A percentile compares a stretch with the other conserved stretches of the same genome.
Conservation (phyloP, 2,329 filamentous ascomycete species). For the Volutella citrinella region DNA sequence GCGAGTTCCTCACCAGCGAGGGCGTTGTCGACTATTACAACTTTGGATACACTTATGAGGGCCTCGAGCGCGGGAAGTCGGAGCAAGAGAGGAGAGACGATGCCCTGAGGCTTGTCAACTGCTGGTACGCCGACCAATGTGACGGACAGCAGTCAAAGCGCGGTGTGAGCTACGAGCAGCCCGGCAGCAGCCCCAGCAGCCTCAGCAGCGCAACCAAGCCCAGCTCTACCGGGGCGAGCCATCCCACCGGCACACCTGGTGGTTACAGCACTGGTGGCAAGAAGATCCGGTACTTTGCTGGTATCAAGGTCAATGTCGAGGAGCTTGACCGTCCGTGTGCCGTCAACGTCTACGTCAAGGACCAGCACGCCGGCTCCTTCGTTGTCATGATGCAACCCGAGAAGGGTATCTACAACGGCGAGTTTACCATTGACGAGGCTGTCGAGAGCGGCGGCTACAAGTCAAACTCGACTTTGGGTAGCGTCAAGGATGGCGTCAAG, state of each 20-base stretch:
- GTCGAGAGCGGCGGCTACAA: slow-evolving; percentile 49
- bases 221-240: too few species aligned
- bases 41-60: slow-evolving; percentile 40
- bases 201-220: too few species aligned
- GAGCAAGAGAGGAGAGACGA: slow-evolving; percentile 27
- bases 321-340: slow-evolving; percentile 35
- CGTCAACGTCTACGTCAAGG: slow-evolving; percentile 32
- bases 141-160: too few species aligned
- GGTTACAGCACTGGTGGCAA: slow-evolving; percentile 12
- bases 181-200: too few species aligned
- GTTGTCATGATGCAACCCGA: slow-evolving; percentile 36
- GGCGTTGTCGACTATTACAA: slow-evolving; percentile 29
- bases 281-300: slow-evolving; percentile 33
- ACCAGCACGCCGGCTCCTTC: slow-evolving; percentile 30
- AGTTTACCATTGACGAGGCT: slow-evolving; percentile 52
- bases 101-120: slow-evolving; percentile 32
- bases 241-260: too few species aligned
- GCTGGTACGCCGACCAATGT: slow-evolving; percentile 27
- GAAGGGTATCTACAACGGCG: slow-evolving; percentile 29
- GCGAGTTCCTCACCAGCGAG: slow-evolving; percentile 40
- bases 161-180: too few species aligned
- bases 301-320: slow-evolving; percentile 31
- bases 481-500: slow-evolving; percentile 26
- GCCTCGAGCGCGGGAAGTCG: slow-evolving; percentile 33
- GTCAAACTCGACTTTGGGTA: slow-evolving; percentile 21